These are phyloP conservation scores for Gryganskiella cystojenkinii DNA, from an alignment of 192 early-diverging fungal species.

Conservation along the genomic window DNA sequence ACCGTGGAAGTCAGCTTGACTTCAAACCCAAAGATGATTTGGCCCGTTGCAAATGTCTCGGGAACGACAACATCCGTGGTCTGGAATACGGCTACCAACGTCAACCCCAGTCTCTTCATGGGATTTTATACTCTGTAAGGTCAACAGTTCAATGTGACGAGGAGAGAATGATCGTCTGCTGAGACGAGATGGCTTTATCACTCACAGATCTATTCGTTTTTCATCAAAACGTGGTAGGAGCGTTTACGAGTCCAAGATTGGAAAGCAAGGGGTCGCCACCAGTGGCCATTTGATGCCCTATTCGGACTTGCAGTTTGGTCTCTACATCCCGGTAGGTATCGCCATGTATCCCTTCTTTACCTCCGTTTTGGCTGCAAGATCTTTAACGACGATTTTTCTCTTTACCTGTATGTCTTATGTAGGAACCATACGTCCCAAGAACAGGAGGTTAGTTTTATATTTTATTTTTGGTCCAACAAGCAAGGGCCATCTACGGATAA, in stretches of 20 bases:
- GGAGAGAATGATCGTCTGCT: too few relatives aligned
- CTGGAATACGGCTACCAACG: constrained; percentile 23
- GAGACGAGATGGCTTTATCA: too few relatives aligned
- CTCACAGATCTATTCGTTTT: too few relatives aligned
- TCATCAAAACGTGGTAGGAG: constrained; percentile 13
- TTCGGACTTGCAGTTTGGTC: constrained; percentile 43
- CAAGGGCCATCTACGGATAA: too few relatives aligned
- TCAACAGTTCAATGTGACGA: background rate
- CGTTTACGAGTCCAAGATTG: constrained; percentile 36
- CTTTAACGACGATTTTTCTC: background rate
- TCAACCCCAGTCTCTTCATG: constrained; percentile 20
- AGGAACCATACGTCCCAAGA: constrained; percentile 38
- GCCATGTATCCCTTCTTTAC: background rate
- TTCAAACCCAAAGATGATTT: constrained; percentile 24
- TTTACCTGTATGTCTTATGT: background rate
- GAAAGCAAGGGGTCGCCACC: constrained; percentile 30
- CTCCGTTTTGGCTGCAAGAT: background rate
- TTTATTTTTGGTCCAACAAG: too few relatives aligned
- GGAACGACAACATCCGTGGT: constrained; percentile 15
- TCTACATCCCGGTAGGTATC: constrained; percentile 31
- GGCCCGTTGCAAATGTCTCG: constrained; percentile 32
- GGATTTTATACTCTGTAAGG: constrained; percentile 43
- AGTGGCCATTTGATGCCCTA: constrained; percentile 42
- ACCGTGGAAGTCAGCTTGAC: constrained; percentile 20
- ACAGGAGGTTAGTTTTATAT: constrained; percentile 22